Conservation (phyloP, 2,329 filamentous ascomycete species). For the Claviceps paspali region DNA sequence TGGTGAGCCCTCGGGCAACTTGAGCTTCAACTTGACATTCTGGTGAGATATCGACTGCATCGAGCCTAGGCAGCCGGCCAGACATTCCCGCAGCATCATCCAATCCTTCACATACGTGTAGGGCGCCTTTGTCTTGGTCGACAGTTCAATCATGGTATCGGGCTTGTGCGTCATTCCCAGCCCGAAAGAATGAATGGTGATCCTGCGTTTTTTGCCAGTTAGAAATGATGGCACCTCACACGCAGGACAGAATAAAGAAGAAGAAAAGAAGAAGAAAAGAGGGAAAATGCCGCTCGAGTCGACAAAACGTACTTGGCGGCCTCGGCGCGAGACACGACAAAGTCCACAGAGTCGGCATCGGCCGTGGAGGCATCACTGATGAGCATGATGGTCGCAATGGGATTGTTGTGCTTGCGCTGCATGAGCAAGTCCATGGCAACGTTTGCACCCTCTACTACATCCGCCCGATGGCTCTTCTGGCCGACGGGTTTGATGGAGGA, state of each 20-base stretch:
- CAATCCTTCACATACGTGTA: conserved; percentile 99
- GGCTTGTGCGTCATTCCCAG: conserved; percentile 95
- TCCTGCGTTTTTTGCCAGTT: too few species aligned
- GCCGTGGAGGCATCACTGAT: conserved; percentile 96
- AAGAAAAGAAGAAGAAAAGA: background rate
- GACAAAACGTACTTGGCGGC: conserved; percentile 84
- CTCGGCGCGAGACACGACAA: conserved; percentile 90
- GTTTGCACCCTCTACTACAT: conserved; percentile 94
- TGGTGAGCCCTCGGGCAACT: conserved; percentile 86
- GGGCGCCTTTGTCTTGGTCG: conserved; percentile 85
- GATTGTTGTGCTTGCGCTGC: conserved; percentile 93
- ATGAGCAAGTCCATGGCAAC: conserved; percentile 97
- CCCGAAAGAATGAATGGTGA: conserved; percentile 92
- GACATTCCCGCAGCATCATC: conserved; percentile 98
- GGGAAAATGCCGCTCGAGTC: too few species aligned
- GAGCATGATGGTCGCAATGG: conserved; percentile 84
- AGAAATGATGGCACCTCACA: background rate
- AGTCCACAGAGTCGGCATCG: conserved; percentile 89
- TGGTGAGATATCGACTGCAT: conserved; percentile 95
- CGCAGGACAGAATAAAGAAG: background rate
- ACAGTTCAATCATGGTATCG: conserved; percentile 96
- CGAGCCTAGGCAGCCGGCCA: conserved; percentile 81
- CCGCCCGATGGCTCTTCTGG: conserved; percentile 89
- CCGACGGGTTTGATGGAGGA: conserved; percentile 82
- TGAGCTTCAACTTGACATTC: conserved; percentile 90